Conservation (phyloP, 495 filamentous ascomycete genomes). For the Talaromyces stipitatus region DNA sequence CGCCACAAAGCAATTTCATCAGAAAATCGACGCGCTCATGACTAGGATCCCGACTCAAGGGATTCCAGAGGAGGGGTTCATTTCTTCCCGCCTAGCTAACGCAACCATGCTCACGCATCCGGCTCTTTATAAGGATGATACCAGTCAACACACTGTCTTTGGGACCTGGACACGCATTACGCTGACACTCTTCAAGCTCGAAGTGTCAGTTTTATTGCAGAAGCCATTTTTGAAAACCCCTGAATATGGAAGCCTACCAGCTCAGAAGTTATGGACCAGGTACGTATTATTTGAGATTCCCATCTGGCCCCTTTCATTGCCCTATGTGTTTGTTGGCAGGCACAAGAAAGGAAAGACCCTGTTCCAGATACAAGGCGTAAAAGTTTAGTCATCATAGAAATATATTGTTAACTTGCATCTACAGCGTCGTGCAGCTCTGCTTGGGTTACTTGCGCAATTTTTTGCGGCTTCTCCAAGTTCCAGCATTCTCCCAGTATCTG, state of each 20-base stretch:
- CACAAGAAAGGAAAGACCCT: neutral
- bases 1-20: slow-evolving; percentile 1
- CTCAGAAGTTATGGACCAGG: slow-evolving; percentile 4
- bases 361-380: neutral
- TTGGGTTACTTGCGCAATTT: slow-evolving; percentile 6
- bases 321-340: too few species aligned
- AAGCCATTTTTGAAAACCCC: neutral
- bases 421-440: slow-evolving; percentile 3
- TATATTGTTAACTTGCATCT: slow-evolving; percentile 1
- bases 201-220: neutral
- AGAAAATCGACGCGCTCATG: slow-evolving; percentile 1
- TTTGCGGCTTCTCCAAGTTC: slow-evolving; percentile 5
- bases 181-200: slow-evolving; percentile 4
- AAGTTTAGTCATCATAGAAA: too few species aligned
- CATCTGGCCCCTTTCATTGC: too few species aligned
- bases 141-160: neutral
- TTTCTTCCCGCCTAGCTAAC: neutral
- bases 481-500: slow-evolving; percentile 11
- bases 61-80: neutral
- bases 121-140: slow-evolving; percentile 1
- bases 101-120: neutral
- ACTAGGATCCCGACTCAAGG: neutral
- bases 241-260: neutral
- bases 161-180: neutral
- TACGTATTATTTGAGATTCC: neutral